Conservation (phyloP, 345 rosid species). For the Populus nigra region DNA sequence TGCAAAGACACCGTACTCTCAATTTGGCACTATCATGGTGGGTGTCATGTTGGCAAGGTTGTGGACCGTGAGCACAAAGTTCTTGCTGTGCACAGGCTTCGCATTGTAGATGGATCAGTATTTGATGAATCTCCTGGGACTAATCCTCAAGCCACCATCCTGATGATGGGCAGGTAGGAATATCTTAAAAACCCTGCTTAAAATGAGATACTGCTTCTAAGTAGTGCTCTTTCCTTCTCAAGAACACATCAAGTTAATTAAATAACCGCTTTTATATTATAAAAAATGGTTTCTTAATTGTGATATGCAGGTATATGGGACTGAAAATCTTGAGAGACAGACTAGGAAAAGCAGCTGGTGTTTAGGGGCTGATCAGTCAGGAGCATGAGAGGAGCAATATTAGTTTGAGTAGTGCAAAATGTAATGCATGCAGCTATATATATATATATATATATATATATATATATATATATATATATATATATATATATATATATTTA, state of each 20-base stretch:
- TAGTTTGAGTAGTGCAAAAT: constrained; percentile 2
- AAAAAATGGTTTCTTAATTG: background rate
- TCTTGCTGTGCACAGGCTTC: constrained; percentile 64
- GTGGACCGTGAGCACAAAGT: constrained; percentile 53
- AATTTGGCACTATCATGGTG: constrained; percentile 98
- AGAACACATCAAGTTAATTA: background rate
- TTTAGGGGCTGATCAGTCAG: constrained; percentile 25
- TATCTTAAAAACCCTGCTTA: background rate
- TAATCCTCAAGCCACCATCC: constrained; percentile 91
- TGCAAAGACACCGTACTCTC: constrained; percentile 91
- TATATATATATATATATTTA: background rate
- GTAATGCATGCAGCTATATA: constrained; percentile 5
- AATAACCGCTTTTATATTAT: background rate
- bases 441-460: too few species aligned
- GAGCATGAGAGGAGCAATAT: background rate
- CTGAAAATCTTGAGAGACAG: constrained; percentile 75
- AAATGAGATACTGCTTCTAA: background rate
- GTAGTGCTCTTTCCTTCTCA: background rate
- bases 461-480: background rate
- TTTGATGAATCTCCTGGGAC: constrained; percentile 86
- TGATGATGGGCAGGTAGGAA: constrained; percentile 97
- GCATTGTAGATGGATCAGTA: constrained; percentile 80
- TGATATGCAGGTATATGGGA: constrained; percentile 77
- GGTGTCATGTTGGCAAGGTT: constrained; percentile 82
- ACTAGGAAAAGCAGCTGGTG: constrained; percentile 55